These are phyloP conservation scores for Saccharomyces mikatae DNA, from an alignment of 805 yeast genomes.

Conservation along the genomic window DNA sequence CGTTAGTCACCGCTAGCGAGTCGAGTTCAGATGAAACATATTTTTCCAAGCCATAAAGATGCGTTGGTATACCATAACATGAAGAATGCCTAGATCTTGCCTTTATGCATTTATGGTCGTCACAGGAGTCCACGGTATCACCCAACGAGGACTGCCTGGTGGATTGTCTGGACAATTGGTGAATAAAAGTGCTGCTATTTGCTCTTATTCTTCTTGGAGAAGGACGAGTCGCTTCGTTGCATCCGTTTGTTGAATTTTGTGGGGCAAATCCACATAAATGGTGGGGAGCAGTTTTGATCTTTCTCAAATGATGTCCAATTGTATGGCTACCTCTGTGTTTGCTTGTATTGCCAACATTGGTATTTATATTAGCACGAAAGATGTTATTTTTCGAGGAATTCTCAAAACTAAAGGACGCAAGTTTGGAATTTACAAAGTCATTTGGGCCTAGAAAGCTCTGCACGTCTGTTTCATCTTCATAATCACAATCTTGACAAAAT, in stretches of 20 bases:
- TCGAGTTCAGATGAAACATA: slow-evolving; percentile 24
- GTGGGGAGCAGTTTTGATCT: slow-evolving; percentile 4
- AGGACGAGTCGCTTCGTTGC: neutral
- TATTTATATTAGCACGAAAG: neutral
- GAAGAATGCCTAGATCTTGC: slow-evolving; percentile 6
- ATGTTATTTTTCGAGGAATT: neutral
- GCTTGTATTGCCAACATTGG: neutral
- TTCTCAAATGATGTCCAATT: neutral
- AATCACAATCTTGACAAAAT: slow-evolving; percentile 22
- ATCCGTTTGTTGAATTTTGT: neutral
- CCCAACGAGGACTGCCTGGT: neutral
- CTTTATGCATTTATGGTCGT: neutral
- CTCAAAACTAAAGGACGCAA: neutral
- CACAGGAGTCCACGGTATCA: neutral
- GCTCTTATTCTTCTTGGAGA: slow-evolving; percentile 6
- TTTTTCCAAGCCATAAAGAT: slow-evolving; percentile 24
- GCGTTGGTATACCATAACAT: slow-evolving; percentile 21
- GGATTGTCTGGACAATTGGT: slow-evolving; percentile 6
- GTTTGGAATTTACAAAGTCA: neutral
- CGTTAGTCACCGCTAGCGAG: slow-evolving; percentile 10
- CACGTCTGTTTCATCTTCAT: slow-evolving; percentile 7
- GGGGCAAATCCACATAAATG: neutral
- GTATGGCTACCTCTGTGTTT: neutral
- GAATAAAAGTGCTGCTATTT: slow-evolving; percentile 8
- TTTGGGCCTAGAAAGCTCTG: neutral